Base-by-base conservation (phyloP, 805 yeast species). In the Pichia thaimueangensis region DNA sequence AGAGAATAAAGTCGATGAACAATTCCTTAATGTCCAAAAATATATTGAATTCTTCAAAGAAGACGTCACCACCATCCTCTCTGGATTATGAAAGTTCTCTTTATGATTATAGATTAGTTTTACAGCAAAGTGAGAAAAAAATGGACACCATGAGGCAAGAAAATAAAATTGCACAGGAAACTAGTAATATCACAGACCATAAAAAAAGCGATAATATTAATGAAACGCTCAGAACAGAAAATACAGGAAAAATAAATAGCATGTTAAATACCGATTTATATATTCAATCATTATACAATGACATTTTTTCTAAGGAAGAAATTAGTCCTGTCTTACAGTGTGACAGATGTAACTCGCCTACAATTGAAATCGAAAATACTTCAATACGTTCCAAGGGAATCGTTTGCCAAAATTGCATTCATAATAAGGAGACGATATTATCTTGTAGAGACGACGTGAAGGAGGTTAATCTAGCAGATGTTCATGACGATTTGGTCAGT, bases 101-200 rank as follows among this genome's bases (percentile, higher is more conserved):
- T n/a, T 41, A 41, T 32, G 45, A 41, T 24, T 41, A 30, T 30
- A 12, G 35, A 25, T n/a, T 41, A 10, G 38, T 41, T 13, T 16
- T 41, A 20, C 27, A 41, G 5, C 24, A 25, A 20, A 15, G 19
- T 17, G 39, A 28, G 17, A 11, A 27, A 36, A 9, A 25, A n/a
- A 29, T 10, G 9, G 11, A 27, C 10, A 16, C 12, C 5, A 20
- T 13, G 2, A 11, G 24, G 8, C 11, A 11, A n/a, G 16, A 19
- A 19, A 8, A 17, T 11, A 17, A 22, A 15, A 6, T 22, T 19
- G 16, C n/a, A n/a, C n/a, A n/a, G n/a, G n/a, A n/a, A n/a, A n/a
- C n/a, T n/a, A n/a, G n/a, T n/a, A n/a, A n/a, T n/a, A n/a, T n/a
- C n/a, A n/a, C n/a, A n/a, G n/a, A n/a, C n/a, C n/a, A n/a, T n/a